phyloP scores from a whole-genome alignment of 208 protist species.

The Leptomonas pyrrhocoris region DNA sequence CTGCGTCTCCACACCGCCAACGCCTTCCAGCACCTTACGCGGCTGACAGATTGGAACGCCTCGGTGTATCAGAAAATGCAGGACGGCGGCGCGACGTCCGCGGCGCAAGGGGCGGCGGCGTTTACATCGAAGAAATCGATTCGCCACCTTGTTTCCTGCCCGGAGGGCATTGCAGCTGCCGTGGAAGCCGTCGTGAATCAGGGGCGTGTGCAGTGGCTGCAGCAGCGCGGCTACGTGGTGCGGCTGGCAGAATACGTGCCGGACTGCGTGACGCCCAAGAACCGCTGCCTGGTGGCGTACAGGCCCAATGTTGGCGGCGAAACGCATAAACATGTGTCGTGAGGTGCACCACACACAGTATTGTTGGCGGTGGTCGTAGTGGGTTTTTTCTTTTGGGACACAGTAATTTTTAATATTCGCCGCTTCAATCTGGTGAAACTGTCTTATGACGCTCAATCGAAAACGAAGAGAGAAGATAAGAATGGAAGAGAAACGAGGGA shows the following conservation, averaged over 20 bases:
- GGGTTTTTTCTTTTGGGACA: no score
- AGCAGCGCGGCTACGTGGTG: conserved; percentile 51
- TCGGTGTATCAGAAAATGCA: conserved; percentile 52
- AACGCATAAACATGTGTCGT: not conserved
- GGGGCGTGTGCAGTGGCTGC: conserved; percentile 69
- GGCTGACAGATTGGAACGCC: conserved; percentile 74
- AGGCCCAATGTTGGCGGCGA: not conserved
- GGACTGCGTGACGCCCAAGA: conserved; percentile 78
- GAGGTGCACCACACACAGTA: no score
- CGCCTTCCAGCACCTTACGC: conserved; percentile 42
- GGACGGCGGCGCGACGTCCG: not conserved
- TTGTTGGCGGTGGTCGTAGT: no score
- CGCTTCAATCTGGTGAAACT: no score
- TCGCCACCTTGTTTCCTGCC: conserved; percentile 45
- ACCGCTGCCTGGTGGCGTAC: conserved; percentile 72
- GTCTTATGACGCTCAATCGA: no score
- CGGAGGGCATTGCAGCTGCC: conserved; percentile 46
- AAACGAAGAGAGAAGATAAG: no score
- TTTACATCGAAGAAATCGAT: conserved; percentile 34
- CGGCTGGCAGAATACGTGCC: conserved; percentile 67
- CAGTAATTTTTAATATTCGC: no score
- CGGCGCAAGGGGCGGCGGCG: not conserved
- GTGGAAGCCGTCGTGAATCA: conserved; percentile 70
- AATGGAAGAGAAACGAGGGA: no score
- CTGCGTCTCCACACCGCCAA: conserved; percentile 39